These are phyloP conservation scores for Fusarium coffeatum DNA, from an alignment of 2,329 filamentous ascomycete genomes.

Conservation along the genomic window DNA sequence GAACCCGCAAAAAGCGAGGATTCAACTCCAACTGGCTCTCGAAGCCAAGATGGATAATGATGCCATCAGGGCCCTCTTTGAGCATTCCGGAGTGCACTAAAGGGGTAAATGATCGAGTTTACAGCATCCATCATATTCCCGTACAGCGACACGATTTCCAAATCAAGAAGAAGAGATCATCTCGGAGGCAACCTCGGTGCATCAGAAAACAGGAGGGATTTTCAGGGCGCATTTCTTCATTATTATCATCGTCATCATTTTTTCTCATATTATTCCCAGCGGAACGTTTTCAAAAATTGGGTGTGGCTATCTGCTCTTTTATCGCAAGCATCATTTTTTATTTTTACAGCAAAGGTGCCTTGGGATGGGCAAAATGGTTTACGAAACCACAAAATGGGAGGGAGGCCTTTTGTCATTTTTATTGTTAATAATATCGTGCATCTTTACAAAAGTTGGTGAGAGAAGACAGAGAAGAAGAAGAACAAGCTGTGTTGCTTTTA, in stretches of 20 bases:
- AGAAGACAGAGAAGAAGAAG: neutral
- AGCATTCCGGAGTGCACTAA: conserved; percentile 46
- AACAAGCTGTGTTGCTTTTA: neutral
- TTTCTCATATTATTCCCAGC: conserved; percentile 12
- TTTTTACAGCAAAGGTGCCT: conserved; percentile 15
- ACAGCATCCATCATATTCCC: conserved; percentile 16
- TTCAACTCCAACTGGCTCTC: conserved; percentile 60
- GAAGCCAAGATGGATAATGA: conserved; percentile 46
- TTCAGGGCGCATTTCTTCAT: conserved; percentile 33
- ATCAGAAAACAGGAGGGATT: conserved; percentile 32
- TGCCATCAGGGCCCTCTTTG: conserved; percentile 48
- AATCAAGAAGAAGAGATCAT: conserved; percentile 20
- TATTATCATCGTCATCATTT: neutral
- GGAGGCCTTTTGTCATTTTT: conserved; percentile 24
- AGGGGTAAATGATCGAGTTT: conserved; percentile 17
- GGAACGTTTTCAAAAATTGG: conserved; percentile 28
- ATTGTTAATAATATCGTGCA: conserved; percentile 11
- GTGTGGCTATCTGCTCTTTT: conserved; percentile 36
- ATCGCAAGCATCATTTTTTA: conserved; percentile 20
- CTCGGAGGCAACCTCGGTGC: conserved; percentile 24
- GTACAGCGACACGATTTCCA: conserved; percentile 17
- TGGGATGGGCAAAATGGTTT: conserved; percentile 30
- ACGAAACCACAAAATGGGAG: conserved; percentile 17
- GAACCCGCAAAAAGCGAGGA: conserved; percentile 66
- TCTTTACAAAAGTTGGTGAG: conserved; percentile 21